Base-by-base conservation (phyloP, 306 rosid species). In the Argentina anserina region DNA sequence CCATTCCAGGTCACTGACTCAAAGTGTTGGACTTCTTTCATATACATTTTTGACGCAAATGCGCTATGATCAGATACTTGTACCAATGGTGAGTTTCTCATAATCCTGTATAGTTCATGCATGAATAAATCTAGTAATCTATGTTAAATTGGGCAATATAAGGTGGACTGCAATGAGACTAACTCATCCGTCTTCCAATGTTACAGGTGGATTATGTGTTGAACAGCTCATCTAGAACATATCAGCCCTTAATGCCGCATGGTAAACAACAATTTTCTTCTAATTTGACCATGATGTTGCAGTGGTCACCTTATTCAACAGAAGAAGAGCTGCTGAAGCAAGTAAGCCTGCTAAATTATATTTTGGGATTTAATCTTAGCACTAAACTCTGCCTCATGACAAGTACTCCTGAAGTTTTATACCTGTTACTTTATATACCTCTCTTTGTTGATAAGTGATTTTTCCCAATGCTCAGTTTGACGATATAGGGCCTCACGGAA, bases 1-100 rank as follows among this genome's bases (percentile, higher is more conserved):
- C 66, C 17, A 58, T 59, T 40, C 31, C 87, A 93, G 98, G 90
- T 67, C 73, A 76, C 61, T 73, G 85, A 94, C 94, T 74, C 96
- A 88, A 83, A 94, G 97, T 81, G 82, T 91, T 69, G 97, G 98
- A 78, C 97, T 94, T 80, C 91, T 94, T 21, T 94, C 98, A 12
- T 91, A 89, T 68, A 86, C 98, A 28, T 94, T 84, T 84, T 84
- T 94, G 89, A 75, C 53, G 36, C 81, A 15, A 49, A 73, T 84
- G 64, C 82, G 78, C 65, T 86, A 76, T 69, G 90, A 94, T 81
- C 83, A 92, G 81, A 91, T 94, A 72, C 87, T 89, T 65, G 98
- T 94, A 40, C 98, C 98, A 52, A 88, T 83, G 94, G 98, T 94
- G 86, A 79, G 93, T 80, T 70, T 47, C 13, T 33, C 73, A 68